Evolutionary conservation across 139 green algal genomes (phyloP), one percentile per base, ranked within the genome.

Genomic region (Tetraselmis chui): DNA sequence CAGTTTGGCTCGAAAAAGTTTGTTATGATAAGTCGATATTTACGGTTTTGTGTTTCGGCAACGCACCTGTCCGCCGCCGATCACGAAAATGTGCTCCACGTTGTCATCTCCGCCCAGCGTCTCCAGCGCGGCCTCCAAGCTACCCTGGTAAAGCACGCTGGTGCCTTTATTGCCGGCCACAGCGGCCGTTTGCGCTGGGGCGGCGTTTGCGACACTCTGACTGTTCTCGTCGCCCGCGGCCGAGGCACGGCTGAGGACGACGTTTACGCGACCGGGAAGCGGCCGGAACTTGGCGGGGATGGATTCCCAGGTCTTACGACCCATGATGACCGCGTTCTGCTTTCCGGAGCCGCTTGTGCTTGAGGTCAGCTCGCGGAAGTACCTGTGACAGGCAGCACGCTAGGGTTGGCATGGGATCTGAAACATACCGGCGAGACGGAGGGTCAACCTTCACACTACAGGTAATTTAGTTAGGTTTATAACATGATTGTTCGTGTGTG

Each of bases 261-360:
- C 91, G 89, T 99, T 99, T 1, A 99, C 77, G 27, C 97, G 90
- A 1, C 94, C 94, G 1, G 89, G 82, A 18, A 99, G 88, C 0
- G 97, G 97, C 1, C 95, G 85, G 86, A 98, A 98, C 77, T 96
- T 96, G 2, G 79, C 45, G 0, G 97, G 97, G 28, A 99, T 97
- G 23, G 90, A 96, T 29, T 99, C 94, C 94, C 95, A 99, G 0
- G 97, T 99, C 79, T 93, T 96, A 18, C 97, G 89, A n/a, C 97
- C 97, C 97, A 99, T 99, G 81, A 99, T 92, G 11, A 99, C 95
- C 0, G 94, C 97, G 82, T 99, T 99, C 59, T 89, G 84, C 81
- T 93, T 94, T 45, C 32, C 32, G 45, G 82, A 28, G 45, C 82
- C 67, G 30, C 45, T 26, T 0, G 92, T 95, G 1, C 80, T 83